These are phyloP conservation scores for Yamadazyma kitorensis DNA, from an alignment of 805 yeast species.

Conservation along the genomic window DNA sequence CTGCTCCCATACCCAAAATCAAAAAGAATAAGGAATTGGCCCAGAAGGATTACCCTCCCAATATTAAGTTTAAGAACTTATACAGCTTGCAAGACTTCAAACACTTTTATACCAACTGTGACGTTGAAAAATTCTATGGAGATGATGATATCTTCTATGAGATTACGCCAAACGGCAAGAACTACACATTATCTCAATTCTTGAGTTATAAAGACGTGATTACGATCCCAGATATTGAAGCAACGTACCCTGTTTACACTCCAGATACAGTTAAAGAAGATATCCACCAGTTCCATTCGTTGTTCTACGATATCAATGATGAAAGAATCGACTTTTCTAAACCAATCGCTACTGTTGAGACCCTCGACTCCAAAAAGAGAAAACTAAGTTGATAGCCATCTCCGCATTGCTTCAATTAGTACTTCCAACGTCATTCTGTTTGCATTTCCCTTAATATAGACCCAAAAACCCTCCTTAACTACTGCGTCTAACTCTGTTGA, in stretches of 20 bases:
- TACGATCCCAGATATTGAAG: conserved; percentile 12
- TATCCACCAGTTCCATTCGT: conserved; percentile 18
- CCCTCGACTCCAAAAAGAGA: background rate
- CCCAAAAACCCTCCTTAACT: no score
- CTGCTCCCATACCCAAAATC: conserved; percentile 77
- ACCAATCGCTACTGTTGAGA: conserved; percentile 12
- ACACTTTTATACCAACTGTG: conserved; percentile 38
- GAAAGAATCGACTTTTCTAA: conserved; percentile 21
- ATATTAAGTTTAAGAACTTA: conserved; percentile 53
- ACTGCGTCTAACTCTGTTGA: no score
- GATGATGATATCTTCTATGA: conserved; percentile 14
- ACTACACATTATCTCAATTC: conserved; percentile 20
- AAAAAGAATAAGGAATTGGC: conserved; percentile 68
- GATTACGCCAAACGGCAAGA: conserved; percentile 23
- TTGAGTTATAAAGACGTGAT: conserved; percentile 10
- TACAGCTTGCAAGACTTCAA: conserved; percentile 50
- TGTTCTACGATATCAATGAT: conserved; percentile 26
- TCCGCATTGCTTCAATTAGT: no score
- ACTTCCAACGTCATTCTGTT: no score
- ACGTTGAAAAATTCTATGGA: conserved; percentile 18
- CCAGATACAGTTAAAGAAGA: conserved; percentile 18
- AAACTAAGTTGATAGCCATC: background rate
- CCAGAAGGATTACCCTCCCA: conserved; percentile 53
- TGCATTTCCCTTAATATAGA: no score
- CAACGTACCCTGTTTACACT: conserved; percentile 5